Evolutionary conservation across 352 stramenopile genomes (phyloP).

Genomic region (Phytophthora pluvialis): DNA sequence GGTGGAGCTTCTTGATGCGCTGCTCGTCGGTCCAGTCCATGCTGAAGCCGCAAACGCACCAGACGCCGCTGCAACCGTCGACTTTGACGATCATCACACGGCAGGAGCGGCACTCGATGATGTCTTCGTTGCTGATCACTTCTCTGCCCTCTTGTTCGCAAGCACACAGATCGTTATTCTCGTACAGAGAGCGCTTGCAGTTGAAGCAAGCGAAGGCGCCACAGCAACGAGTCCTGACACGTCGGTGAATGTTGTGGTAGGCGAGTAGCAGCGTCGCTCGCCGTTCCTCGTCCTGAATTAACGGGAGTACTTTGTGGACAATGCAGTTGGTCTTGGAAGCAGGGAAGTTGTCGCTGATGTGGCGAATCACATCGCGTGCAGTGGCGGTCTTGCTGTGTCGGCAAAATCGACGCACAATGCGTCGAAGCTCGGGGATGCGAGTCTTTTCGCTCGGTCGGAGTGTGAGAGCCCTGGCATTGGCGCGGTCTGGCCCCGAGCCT

Average conservation of each 20-base stretch:
- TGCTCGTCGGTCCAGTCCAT: slow-evolving; percentile 46
- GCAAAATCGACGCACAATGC: slow-evolving; percentile 26
- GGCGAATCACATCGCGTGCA: slow-evolving; percentile 24
- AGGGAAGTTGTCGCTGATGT: slow-evolving; percentile 21
- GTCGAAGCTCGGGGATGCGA: slow-evolving; percentile 22
- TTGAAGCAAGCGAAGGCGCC: slow-evolving; percentile 48
- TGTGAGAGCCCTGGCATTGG: slow-evolving; percentile 11
- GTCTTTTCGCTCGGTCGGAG: slow-evolving; percentile 15
- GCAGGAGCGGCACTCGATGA: slow-evolving; percentile 47
- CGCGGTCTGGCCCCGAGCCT: not conserved
- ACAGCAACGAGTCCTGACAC: slow-evolving; percentile 46
- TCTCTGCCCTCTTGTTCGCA: slow-evolving; percentile 24
- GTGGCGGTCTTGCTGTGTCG: slow-evolving; percentile 16
- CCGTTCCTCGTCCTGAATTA: slow-evolving; percentile 49
- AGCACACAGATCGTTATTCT: slow-evolving; percentile 8
- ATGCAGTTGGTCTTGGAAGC: slow-evolving; percentile 17
- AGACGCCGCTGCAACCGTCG: slow-evolving; percentile 49
- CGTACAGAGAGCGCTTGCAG: slow-evolving; percentile 48
- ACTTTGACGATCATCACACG: slow-evolving; percentile 58
- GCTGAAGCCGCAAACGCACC: slow-evolving; percentile 45
- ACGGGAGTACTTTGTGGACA: slow-evolving; percentile 30
- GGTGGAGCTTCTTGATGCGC: slow-evolving; percentile 15
- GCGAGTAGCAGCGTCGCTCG: slow-evolving; percentile 49
- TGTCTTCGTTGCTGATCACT: slow-evolving; percentile 28
- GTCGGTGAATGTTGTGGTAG: slow-evolving; percentile 38